Conservation (phyloP, 2,329 filamentous ascomycete species). For the Aspergillus piperis region DNA sequence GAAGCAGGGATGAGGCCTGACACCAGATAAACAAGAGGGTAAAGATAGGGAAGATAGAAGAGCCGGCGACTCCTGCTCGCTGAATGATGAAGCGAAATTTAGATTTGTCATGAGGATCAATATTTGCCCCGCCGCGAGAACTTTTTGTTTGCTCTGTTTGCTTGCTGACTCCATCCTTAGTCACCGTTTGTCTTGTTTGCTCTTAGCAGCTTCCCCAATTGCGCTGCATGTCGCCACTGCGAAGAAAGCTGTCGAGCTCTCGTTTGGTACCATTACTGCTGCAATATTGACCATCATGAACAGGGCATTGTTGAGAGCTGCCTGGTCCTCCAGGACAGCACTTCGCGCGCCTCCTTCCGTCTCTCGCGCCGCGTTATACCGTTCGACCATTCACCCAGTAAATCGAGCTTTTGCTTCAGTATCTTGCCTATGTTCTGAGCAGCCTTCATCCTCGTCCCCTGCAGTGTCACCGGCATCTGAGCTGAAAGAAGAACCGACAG, state of each 20-base stretch:
- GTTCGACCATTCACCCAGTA: conserved; percentile 17
- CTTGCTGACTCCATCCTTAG: conserved; percentile 7
- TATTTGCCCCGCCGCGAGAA: conserved; percentile 11
- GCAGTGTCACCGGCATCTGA: conserved; percentile 6
- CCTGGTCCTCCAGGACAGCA: conserved; percentile 32
- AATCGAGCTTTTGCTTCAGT: conserved; percentile 26
- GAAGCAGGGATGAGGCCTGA: neutral
- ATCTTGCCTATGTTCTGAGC: conserved; percentile 27
- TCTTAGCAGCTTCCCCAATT: neutral
- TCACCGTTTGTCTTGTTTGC: conserved; percentile 21
- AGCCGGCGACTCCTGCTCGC: neutral
- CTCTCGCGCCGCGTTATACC: conserved; percentile 28
- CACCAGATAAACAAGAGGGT: neutral
- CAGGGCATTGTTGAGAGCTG: conserved; percentile 32
- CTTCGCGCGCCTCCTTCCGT: conserved; percentile 28
- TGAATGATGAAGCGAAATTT: neutral
- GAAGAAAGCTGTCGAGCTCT: neutral
- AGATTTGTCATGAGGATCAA: neutral
- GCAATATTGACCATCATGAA: conserved; percentile 30
- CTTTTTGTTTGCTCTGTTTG: conserved; percentile 29
- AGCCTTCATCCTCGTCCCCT: conserved; percentile 19
- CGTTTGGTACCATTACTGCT: neutral
- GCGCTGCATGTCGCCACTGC: neutral
- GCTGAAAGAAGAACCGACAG: conserved; percentile 5
- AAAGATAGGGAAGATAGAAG: neutral